These are phyloP conservation scores for Halophytophthora polymorphica DNA, from an alignment of 352 stramenopile genomes.

Conservation along the genomic window DNA sequence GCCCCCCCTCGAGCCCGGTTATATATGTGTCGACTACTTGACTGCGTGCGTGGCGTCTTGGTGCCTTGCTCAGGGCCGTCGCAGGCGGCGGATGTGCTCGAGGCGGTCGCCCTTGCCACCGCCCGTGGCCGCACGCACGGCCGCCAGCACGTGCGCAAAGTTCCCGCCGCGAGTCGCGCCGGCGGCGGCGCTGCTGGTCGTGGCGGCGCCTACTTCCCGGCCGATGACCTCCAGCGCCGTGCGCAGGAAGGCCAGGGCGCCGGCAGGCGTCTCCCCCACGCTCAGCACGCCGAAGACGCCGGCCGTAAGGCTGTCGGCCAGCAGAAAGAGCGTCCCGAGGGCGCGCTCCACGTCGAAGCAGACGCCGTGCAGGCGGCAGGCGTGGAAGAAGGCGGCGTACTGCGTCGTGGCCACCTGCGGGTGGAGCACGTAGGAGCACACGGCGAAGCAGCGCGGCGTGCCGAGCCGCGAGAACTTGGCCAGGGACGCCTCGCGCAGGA, in stretches of 20 bases:
- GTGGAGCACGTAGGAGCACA: constrained; percentile 75
- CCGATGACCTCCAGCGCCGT: constrained; percentile 76
- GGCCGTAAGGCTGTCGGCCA: constrained; percentile 77
- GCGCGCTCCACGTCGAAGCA: constrained; percentile 78
- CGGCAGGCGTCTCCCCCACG: constrained; percentile 45
- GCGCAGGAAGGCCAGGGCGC: constrained; percentile 55
- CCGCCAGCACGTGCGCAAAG: constrained; percentile 55
- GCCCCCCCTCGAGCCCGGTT: not conserved
- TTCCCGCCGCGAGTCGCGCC: constrained; percentile 33
- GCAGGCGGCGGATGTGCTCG: constrained; percentile 28
- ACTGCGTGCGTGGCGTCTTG: no score
- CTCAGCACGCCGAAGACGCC: constrained; percentile 72
- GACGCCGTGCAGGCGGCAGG: constrained; percentile 83
- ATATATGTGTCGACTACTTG: not conserved
- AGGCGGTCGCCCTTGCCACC: constrained; percentile 42
- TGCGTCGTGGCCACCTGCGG: constrained; percentile 75
- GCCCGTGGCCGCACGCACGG: constrained; percentile 40
- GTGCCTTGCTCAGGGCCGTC: constrained; percentile 2
- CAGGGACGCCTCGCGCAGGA: constrained; percentile 24
- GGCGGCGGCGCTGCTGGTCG: constrained; percentile 14
- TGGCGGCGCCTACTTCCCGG: constrained; percentile 51
- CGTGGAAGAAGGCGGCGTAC: constrained; percentile 86
- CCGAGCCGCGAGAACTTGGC: constrained; percentile 11
- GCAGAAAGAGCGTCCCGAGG: constrained; percentile 69
- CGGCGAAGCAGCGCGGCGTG: constrained; percentile 54